Conservation (phyloP, 306 rosid genomes). For the Medicago ruthenica region DNA sequence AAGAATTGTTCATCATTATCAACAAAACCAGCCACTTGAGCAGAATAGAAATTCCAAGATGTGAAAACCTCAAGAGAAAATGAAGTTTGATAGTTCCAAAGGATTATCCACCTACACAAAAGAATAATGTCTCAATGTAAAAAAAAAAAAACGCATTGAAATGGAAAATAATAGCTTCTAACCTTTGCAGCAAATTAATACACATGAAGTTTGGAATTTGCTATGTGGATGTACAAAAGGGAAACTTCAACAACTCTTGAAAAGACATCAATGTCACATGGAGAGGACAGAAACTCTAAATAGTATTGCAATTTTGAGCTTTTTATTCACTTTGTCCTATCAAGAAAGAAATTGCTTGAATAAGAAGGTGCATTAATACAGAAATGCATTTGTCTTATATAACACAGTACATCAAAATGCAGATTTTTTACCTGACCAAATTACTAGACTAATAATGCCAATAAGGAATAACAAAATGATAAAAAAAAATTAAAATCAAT, state of each 20-base stretch:
- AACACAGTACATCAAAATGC: constrained; percentile 20
- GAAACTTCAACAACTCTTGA: constrained; percentile 50
- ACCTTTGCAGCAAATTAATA: constrained; percentile 41
- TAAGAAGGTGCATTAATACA: constrained; percentile 21
- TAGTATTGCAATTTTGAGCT: constrained; percentile 44
- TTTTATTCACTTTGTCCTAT: constrained; percentile 31
- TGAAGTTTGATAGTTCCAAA: not conserved
- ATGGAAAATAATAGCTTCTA: constrained; percentile 31
- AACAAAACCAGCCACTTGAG: constrained; percentile 14
- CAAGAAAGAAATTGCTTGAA: constrained; percentile 34
- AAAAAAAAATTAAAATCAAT: not conserved
- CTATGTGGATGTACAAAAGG: constrained; percentile 44
- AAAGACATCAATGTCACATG: constrained; percentile 40
- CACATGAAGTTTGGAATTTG: constrained; percentile 40
- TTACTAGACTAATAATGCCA: constrained; percentile 35
- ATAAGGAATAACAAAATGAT: not conserved
- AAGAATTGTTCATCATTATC: constrained; percentile 60
- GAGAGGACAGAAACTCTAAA: constrained; percentile 45
- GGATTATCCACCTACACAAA: not conserved
- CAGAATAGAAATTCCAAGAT: constrained; percentile 18
- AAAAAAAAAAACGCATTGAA: constrained; percentile 14
- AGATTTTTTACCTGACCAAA: constrained; percentile 24
- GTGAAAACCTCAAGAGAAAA: not conserved
- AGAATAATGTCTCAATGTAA: constrained; percentile 25
- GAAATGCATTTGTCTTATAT: constrained; percentile 9